These are phyloP conservation scores for Monilinia vaccinii-corymbosi DNA, from an alignment of 2,329 filamentous ascomycete genomes.

Conservation along the genomic window DNA sequence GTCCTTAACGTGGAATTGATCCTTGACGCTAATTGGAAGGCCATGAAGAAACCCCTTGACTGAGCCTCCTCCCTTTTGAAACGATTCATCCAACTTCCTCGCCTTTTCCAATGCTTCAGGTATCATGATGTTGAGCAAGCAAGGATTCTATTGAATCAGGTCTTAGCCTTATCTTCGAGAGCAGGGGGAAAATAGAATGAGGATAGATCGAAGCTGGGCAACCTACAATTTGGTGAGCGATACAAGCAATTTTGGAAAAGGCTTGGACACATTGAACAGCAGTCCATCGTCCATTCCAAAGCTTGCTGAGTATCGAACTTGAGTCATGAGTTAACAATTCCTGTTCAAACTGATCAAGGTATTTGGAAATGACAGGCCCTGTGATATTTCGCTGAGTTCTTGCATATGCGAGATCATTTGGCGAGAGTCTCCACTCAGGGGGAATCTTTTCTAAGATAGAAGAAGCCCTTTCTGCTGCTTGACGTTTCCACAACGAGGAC, in stretches of 20 bases:
- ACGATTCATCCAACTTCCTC: slow-evolving; percentile 34
- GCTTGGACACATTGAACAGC: slow-evolving; percentile 42
- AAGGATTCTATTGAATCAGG: slow-evolving; percentile 38
- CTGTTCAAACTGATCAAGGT: slow-evolving; percentile 8
- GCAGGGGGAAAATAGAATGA: not conserved
- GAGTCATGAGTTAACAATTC: slow-evolving; percentile 49
- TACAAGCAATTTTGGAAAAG: slow-evolving; percentile 43
- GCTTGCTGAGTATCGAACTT: slow-evolving; percentile 41
- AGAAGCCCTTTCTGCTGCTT: not conserved
- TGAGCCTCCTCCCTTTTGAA: slow-evolving; percentile 10
- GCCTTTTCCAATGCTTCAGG: slow-evolving; percentile 34
- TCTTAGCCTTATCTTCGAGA: slow-evolving; percentile 15
- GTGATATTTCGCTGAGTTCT: not conserved
- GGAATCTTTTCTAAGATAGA: not conserved
- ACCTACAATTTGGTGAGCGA: slow-evolving; percentile 42
- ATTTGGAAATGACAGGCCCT: slow-evolving; percentile 28
- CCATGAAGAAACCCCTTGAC: slow-evolving; percentile 29
- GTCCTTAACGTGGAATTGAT: slow-evolving; percentile 25
- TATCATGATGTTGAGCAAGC: slow-evolving; percentile 33
- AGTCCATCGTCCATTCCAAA: slow-evolving; percentile 42
- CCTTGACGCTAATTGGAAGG: slow-evolving; percentile 32
- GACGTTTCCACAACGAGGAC: not conserved
- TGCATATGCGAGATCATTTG: not conserved
- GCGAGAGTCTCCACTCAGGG: not conserved
- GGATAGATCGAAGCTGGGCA: not conserved